phyloP scores from a whole-genome alignment of 805 yeast genomes.

The Pichia heedii region DNA sequence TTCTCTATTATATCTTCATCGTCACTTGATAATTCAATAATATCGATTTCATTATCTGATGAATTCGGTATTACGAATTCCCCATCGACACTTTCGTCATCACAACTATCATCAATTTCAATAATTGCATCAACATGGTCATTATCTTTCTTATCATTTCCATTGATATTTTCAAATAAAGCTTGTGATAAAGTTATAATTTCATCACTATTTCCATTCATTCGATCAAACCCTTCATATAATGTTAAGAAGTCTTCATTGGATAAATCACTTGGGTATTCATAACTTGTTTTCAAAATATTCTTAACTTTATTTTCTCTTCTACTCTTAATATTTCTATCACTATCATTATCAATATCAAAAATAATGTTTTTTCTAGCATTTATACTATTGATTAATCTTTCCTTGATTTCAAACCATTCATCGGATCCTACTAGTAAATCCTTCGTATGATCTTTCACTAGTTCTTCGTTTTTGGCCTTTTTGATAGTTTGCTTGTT shows the following conservation, averaged over 20 bases:
- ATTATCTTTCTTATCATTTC: not conserved
- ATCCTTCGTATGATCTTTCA: not conserved
- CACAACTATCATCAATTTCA: not conserved
- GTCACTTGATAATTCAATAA: not conserved
- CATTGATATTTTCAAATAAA: not conserved
- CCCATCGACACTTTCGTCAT: not conserved
- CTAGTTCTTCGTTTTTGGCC: not conserved
- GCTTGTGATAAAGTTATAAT: not conserved
- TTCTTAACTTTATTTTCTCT: not conserved
- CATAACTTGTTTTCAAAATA: slow-evolving; percentile 2
- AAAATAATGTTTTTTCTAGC: not conserved
- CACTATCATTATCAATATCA: not conserved
- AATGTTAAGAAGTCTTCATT: not conserved
- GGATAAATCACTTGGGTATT: slow-evolving; percentile 4
- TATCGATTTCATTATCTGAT: not conserved
- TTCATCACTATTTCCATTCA: not conserved
- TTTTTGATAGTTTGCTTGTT: not conserved
- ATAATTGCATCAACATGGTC: not conserved
- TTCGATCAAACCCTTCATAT: slow-evolving; percentile 1
- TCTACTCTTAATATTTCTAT: not conserved
- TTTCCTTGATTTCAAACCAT: not conserved
- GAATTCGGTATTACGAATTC: not conserved
- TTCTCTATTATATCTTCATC: not conserved
- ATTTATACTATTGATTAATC: not conserved
- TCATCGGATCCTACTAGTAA: not conserved